Evolutionary conservation across 768 basidiomycete species (phyloP).

Genomic region (Phaffia australis): DNA sequence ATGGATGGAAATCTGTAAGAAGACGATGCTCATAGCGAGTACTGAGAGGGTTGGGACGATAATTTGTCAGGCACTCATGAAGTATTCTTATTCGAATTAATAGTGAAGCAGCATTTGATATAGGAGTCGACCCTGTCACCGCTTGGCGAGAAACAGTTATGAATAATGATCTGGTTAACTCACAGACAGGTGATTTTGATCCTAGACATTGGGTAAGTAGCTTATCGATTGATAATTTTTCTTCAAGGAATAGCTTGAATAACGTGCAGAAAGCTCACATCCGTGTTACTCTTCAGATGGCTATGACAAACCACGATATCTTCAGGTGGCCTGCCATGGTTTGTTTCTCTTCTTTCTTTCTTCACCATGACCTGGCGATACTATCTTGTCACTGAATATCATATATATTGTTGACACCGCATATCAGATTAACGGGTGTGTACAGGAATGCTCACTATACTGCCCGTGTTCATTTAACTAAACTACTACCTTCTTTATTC

Average conservation of each 20-base stretch:
- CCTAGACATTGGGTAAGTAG: constrained; percentile 50
- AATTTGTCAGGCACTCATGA: neutral
- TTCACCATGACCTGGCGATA: no score
- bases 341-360: no score
- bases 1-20: constrained; percentile 92
- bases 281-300: constrained; percentile 44
- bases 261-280: no score
- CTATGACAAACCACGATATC: constrained; percentile 84
- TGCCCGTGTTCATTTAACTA: neutral
- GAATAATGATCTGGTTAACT: constrained; percentile 73
- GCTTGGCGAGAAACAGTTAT: constrained; percentile 79
- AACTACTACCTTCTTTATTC: constrained; percentile 37
- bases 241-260: neutral
- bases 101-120: constrained; percentile 41
- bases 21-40: constrained; percentile 45
- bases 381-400: no score
- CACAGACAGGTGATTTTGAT: constrained; percentile 54
- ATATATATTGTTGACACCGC: no score
- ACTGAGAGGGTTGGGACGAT: neutral
- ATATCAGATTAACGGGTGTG: neutral
- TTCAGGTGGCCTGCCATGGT: constrained; percentile 72
- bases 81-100: neutral
- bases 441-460: neutral
- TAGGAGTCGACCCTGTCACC: constrained; percentile 66
- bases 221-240: neutral